Evolutionary conservation across 2,329 filamentous ascomycete species (phyloP), one percentile per base, ranked within the genome.

Genomic region (Tolypocladium guangdongense): DNA sequence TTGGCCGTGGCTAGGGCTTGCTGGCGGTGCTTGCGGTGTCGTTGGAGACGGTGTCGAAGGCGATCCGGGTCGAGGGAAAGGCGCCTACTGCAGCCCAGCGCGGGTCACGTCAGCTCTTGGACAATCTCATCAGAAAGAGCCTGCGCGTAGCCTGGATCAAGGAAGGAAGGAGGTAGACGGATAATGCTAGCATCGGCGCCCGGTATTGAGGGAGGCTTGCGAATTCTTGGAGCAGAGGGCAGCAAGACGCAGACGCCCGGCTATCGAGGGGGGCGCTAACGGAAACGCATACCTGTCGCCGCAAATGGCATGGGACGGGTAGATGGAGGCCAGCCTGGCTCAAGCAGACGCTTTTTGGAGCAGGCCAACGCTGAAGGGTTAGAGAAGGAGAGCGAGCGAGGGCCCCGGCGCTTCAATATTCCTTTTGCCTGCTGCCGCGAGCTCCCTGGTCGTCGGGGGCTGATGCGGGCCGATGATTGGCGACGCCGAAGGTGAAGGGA

Each of bases 21-120:
- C 8, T 7, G 43, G 27, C 53, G 50, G 46, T 52, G 53, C 38
- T 14, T 39, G 39, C 33, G 50, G 27, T n/a, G 16, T 48, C 49
- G 48, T 33, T 11, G 50, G 43, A 24, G 49, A 10, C 27, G 43
- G 20, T 48, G 14, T 39, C 41, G 33, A 24, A 43, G 50, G 37
- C 27, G 50, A 45, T 45, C 53, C 27, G 35, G 22, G 30, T 36
- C 30, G 41, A 35, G 41, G 50, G 41, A 51, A 45, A 37, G 49
- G 50, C 51, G 54, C 43, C 56, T 58, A 54, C 24, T 49, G 47
- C 27, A 20, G 49, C 51, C 49, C 53, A 11, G 41, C 6, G 47
- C 41, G 45, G 50, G 48, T 53, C 54, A 58, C 53, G 49, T 59
- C 55, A 58, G 57, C 55, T 58, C 54, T 50, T 53, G 53, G 55